Base-by-base conservation (phyloP, 2,329 filamentous ascomycete species). In the Bipolaris victoriae region DNA sequence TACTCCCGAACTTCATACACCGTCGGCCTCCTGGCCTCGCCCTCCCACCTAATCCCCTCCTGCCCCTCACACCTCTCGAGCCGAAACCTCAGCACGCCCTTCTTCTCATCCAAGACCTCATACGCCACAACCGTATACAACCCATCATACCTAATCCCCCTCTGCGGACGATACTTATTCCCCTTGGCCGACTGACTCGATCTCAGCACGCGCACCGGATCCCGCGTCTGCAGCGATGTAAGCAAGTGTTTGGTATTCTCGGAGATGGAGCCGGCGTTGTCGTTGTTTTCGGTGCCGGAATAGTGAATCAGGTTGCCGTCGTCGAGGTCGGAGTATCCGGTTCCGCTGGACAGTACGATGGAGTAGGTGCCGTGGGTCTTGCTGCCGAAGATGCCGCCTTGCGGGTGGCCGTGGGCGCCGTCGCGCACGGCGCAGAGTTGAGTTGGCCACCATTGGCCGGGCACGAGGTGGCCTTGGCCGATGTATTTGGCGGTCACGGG, bases 141-240 rank as follows among this genome's bases (percentile, higher is more conserved):
- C 0, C 85, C 85, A 66, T 87, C 84, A 50, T 87, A 87, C 1
- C 85, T 73, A n/a, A 84, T 76, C 0, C 84, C 84, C 9, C 73
- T 58, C 1, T 66, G 57, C 0, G 85, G 85, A 0, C 80, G 75
- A 51, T 79, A 84, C 0, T 54, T 59, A 16, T 79, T 79, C 1
- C 62, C 65, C 9, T 70, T 68, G 0, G 51, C 49, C 2, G 80
- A 68, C 16, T 80, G 78, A 4, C 69, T 63, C 0, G 80, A 81
- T 1, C 85, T 79, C 5, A 87, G 75, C 3, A 87, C 79, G 1
- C 85, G 77, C 3, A 87, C 77, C 2, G 77, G 67, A 1, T 75
- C 69, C 2, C 62, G 44, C 1, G 65, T 73, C 3, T 67, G 52
- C 11, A 66, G 65, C 3, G 78, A 79, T 1, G 77, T 75, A 11